Percentiles rank a stretch among this genome's conserved stretches.
phyloP scores from a whole-genome alignment of 495 filamentous ascomycete species.

The Hypoxylon rickii region DNA sequence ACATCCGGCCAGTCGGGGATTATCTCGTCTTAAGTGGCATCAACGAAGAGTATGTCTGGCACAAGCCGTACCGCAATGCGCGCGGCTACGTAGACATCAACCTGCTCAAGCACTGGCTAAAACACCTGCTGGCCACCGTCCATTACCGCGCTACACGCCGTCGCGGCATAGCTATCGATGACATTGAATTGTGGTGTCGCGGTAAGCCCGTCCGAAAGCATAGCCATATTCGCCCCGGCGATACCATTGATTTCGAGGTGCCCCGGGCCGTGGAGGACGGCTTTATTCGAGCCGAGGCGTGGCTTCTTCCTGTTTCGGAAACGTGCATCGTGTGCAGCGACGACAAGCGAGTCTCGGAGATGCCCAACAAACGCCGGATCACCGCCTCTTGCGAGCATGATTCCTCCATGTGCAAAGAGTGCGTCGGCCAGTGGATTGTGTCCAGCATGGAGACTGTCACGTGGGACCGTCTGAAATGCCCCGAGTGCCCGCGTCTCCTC shows the following conservation, averaged over 20 bases:
- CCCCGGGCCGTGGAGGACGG: conserved; percentile 32
- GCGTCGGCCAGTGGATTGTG: conserved; percentile 42
- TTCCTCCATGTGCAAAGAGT: conserved; percentile 43
- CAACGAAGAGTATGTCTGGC: conserved; percentile 42
- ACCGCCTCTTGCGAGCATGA: conserved; percentile 42
- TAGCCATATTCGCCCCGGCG: conserved; percentile 32
- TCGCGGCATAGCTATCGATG: conserved; percentile 18
- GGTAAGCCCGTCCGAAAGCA: conserved; percentile 17
- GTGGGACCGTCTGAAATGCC: conserved; percentile 46
- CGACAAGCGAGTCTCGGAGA: conserved; percentile 39
- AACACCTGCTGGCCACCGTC: conserved; percentile 11
- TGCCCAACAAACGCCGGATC: conserved; percentile 37
- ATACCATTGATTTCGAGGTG: conserved; percentile 40
- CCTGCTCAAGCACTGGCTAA: conserved; percentile 31
- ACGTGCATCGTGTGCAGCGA: conserved; percentile 47
- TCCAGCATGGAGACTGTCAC: conserved; percentile 37
- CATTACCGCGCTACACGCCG: conserved; percentile 3
- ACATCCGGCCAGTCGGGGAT: conserved; percentile 16
- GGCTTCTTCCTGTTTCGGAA: conserved; percentile 40
- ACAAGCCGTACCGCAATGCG: conserved; percentile 24
- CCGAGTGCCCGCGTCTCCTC: conserved; percentile 46
- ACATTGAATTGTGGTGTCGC: conserved; percentile 30
- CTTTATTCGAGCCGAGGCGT: conserved; percentile 40
- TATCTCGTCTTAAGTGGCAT: conserved; percentile 40
- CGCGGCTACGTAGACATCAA: conserved; percentile 21